phyloP scores from a whole-genome alignment of 371 early-diverging fungal species.

The Rhizopus sp. region DNA sequence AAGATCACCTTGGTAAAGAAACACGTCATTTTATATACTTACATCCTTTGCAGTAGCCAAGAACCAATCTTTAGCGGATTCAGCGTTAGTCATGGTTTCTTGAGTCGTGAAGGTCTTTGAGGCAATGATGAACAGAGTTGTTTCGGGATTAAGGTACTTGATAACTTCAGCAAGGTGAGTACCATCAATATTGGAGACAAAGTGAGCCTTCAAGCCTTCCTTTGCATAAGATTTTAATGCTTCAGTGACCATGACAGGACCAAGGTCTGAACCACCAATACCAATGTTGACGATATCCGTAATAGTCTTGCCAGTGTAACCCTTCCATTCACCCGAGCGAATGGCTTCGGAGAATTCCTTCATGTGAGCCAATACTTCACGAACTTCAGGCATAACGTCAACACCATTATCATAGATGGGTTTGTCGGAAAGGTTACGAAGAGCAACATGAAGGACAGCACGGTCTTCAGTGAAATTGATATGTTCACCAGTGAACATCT shows the following conservation, averaged over 20 bases:
- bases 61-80: slow-evolving; percentile 95
- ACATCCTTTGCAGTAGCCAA: slow-evolving; percentile 81
- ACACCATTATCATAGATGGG: slow-evolving; percentile 83
- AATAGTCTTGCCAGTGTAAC: slow-evolving; percentile 93
- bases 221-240: slow-evolving; percentile 92
- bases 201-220: slow-evolving; percentile 82
- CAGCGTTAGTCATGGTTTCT: slow-evolving; percentile 98
- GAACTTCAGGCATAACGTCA: slow-evolving; percentile 93
- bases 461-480: slow-evolving; percentile 99
- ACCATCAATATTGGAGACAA: slow-evolving; percentile 99
- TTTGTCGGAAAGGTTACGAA: slow-evolving; percentile 86
- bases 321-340: slow-evolving; percentile 90
- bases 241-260: slow-evolving; percentile 98
- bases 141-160: slow-evolving; percentile 86
- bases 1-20: slow-evolving; percentile 13
- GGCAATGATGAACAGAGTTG: slow-evolving; percentile 96
- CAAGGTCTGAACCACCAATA: slow-evolving; percentile 99
- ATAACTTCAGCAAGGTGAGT: slow-evolving; percentile 94
- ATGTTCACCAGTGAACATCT: slow-evolving; percentile 93
- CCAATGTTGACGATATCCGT: slow-evolving; percentile 98
- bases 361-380: slow-evolving; percentile 94
- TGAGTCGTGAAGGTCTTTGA: slow-evolving; percentile 99
- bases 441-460: slow-evolving; percentile 95
- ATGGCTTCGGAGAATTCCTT: slow-evolving; percentile 80
- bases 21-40: slow-evolving; percentile 33